Evolutionary conservation across 495 filamentous ascomycete genomes (phyloP), one percentile per base, ranked within the genome.

Genomic region (Penicillium pulvis): DNA sequence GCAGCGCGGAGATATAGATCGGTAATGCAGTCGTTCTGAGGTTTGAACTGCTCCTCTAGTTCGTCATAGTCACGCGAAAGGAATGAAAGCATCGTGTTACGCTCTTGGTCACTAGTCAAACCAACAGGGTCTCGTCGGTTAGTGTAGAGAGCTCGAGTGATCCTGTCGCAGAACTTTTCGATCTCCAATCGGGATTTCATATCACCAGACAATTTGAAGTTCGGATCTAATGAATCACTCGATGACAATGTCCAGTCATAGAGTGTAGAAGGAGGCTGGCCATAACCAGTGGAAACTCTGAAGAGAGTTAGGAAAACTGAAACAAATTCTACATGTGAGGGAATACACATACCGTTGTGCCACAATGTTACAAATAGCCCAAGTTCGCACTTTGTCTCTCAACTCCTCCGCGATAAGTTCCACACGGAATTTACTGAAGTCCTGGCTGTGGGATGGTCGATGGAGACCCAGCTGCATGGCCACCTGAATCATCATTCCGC

Each of bases 361-460:
- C 46, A 96, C 91, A 65, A 94, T 91, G 68, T 97, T 97, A 67
- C 90, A 93, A 11, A 91, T 87, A 16, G 91, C 92, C 92, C 92
- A 97, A 1, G 92, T 97, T 57, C 85, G 84, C 45, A 96, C 86
- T 53, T 93, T 84, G 66, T 97, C 92, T 62, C 87, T 83, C 55
- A 97, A 79, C 59, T 96, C 90, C 61, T 93, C 90, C 57, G 90
- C 89, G 61, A 89, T 90, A 35, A 96, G 81, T 61, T 93, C 88
- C 17, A 96, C 85, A 5, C 86, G 85, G 42, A 90, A 89, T 23
- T 91, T 85, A 26, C 89, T 90, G 72, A 96, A 97, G 73, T 97
- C 92, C 68, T 96, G 91, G 19, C 89, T 87, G 72, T 96, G 90
- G 42, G 89, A 92, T 8, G 92, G 92, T 23, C 92, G 86, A 66